Evolutionary conservation across 352 stramenopile genomes (phyloP).

Genomic region (Globisporangium solare): DNA sequence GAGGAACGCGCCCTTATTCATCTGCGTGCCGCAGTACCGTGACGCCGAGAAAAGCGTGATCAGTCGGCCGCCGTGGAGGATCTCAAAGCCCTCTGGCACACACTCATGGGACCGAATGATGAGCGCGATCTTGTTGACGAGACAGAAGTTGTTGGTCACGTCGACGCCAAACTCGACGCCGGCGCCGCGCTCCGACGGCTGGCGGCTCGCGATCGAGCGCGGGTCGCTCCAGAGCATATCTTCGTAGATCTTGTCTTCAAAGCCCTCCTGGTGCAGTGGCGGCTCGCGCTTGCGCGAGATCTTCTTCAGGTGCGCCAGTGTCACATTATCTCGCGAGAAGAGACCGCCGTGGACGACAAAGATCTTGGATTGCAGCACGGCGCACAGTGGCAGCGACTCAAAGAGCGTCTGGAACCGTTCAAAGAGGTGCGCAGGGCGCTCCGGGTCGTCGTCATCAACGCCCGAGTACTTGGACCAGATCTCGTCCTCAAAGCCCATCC

Average conservation of each 20-base stretch:
- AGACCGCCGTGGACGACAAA: slow-evolving; percentile 94
- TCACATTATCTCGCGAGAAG: slow-evolving; percentile 90
- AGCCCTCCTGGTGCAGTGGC: slow-evolving; percentile 80
- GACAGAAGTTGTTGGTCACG: slow-evolving; percentile 92
- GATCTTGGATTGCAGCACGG: slow-evolving; percentile 88
- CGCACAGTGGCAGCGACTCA: slow-evolving; percentile 85
- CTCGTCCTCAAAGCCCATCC: slow-evolving; percentile 92
- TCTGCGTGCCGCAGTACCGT: slow-evolving; percentile 89
- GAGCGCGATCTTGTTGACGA: slow-evolving; percentile 90
- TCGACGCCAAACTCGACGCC: slow-evolving; percentile 91
- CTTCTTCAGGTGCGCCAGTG: slow-evolving; percentile 83
- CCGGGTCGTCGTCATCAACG: slow-evolving; percentile 45
- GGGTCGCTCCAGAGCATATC: slow-evolving; percentile 93
- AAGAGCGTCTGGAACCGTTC: slow-evolving; percentile 82
- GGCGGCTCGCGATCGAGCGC: slow-evolving; percentile 62
- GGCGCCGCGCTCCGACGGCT: slow-evolving; percentile 84
- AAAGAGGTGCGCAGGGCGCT: slow-evolving; percentile 49
- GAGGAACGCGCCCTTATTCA: slow-evolving; percentile 92
- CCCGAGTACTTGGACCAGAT: slow-evolving; percentile 82
- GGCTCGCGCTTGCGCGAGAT: slow-evolving; percentile 91
- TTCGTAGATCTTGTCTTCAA: slow-evolving; percentile 93
- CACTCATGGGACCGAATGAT: slow-evolving; percentile 94
- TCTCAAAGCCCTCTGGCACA: slow-evolving; percentile 89
- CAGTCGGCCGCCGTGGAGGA: slow-evolving; percentile 81
- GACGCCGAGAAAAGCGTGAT: slow-evolving; percentile 93